Percentiles rank a stretch among this genome's conserved stretches.
These are phyloP conservation scores for Elasticomyces elasticus DNA, from an alignment of 495 filamentous ascomycete species.

Conservation along the genomic window DNA sequence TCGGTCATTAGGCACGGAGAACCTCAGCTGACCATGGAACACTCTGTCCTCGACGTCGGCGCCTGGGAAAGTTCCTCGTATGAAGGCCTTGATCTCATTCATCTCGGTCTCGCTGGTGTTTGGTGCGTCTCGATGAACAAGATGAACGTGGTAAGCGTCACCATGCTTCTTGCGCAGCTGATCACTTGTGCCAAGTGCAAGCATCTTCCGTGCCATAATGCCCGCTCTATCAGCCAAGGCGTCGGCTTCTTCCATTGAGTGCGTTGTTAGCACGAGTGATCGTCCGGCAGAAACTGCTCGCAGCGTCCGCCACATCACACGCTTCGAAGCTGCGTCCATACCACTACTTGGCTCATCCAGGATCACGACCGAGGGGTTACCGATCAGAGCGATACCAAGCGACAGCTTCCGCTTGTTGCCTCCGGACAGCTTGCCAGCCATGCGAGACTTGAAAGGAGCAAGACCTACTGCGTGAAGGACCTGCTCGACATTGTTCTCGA, in stretches of 20 bases:
- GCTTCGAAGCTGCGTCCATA: slow-evolving; percentile 63
- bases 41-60: slow-evolving; percentile 59
- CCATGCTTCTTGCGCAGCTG: slow-evolving; percentile 50
- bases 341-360: slow-evolving; percentile 63
- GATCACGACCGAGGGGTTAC: slow-evolving; percentile 61
- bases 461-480: slow-evolving; percentile 34
- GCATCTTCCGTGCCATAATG: slow-evolving; percentile 61
- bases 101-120: slow-evolving; percentile 58
- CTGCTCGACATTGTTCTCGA: slow-evolving; percentile 50
- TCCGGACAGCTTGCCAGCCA: slow-evolving; percentile 58
- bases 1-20: slow-evolving; percentile 49
- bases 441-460: slow-evolving; percentile 45
- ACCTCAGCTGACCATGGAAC: slow-evolving; percentile 75
- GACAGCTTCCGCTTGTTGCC: slow-evolving; percentile 66
- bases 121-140: slow-evolving; percentile 66
- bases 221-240: slow-evolving; percentile 60
- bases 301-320: slow-evolving; percentile 66
- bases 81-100: slow-evolving; percentile 50
- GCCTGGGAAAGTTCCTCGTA: slow-evolving; percentile 43
- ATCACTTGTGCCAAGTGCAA: slow-evolving; percentile 57
- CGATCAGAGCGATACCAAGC: slow-evolving; percentile 67
- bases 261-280: slow-evolving; percentile 49
- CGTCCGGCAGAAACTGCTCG: slow-evolving; percentile 47
- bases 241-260: slow-evolving; percentile 73
- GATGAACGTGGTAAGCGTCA: slow-evolving; percentile 53